phyloP scores from a whole-genome alignment of 495 filamentous ascomycete genomes.

The Articulospora tetracladia region DNA sequence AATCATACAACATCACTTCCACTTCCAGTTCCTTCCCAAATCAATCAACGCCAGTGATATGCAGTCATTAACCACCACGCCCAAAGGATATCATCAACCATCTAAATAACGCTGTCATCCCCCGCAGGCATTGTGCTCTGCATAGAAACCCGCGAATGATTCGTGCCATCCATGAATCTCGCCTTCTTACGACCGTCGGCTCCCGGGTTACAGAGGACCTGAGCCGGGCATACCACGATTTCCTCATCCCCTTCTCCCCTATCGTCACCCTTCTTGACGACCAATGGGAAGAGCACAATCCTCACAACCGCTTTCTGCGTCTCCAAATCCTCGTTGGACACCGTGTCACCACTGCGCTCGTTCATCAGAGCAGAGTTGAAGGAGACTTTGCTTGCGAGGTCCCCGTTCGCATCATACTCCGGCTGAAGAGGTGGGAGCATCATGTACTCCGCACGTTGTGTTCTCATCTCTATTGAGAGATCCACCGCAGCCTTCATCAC shows the following conservation, averaged over 20 bases:
- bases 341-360: constrained; percentile 70
- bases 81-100: constrained; percentile 8
- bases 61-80: constrained; percentile 6
- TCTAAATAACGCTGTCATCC: constrained; percentile 18
- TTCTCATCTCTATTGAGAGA: constrained; percentile 93
- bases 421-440: constrained; percentile 96
- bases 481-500: constrained; percentile 80
- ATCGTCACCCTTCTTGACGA: constrained; percentile 92
- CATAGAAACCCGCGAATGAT: constrained; percentile 13
- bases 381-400: constrained; percentile 71
- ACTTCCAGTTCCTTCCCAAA: background rate
- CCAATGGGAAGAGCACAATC: constrained; percentile 88
- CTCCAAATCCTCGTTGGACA: constrained; percentile 74
- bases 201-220: constrained; percentile 69
- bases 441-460: constrained; percentile 90
- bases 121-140: constrained; percentile 16
- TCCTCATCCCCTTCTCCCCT: constrained; percentile 79
- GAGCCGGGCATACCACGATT: constrained; percentile 88
- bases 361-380: constrained; percentile 95
- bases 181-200: too few species aligned
- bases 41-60: background rate
- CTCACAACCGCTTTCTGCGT: constrained; percentile 71
- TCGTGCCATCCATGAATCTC: constrained; percentile 11
- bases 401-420: constrained; percentile 89
- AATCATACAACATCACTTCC: background rate